Conservation (phyloP, 164 flowering plant species). For the Nymphaea colorata region DNA sequence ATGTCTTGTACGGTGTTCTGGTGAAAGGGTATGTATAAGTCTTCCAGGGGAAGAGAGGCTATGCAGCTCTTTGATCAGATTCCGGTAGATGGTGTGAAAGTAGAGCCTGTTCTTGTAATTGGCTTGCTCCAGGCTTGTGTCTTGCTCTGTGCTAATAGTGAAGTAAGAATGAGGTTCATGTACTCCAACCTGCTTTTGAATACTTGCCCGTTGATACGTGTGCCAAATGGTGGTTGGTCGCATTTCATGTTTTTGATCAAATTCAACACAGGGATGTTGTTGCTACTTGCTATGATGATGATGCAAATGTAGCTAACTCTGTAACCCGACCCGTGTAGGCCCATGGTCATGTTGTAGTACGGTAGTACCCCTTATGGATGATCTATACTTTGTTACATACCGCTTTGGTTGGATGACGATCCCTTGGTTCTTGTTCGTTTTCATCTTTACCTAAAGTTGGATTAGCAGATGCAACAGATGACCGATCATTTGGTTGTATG, state of each 20-base stretch:
- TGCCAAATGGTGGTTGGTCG: slow-evolving; percentile 4
- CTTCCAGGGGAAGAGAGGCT: slow-evolving; percentile 9
- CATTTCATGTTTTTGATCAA: slow-evolving; percentile 7
- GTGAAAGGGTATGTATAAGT: slow-evolving; percentile 11
- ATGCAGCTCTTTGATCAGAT: slow-evolving; percentile 9
- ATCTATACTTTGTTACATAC: no score
- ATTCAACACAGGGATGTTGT: slow-evolving; percentile 11
- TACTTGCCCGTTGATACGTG: slow-evolving; percentile 12
- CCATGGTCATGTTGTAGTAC: no score
- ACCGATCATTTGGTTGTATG: no score
- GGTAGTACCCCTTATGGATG: no score
- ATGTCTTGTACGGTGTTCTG: slow-evolving; percentile 10
- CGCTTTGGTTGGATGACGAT: no score
- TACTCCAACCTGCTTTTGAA: slow-evolving; percentile 3
- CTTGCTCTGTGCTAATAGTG: slow-evolving; percentile 7
- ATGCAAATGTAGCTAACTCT: no score
- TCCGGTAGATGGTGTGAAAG: slow-evolving; percentile 4
- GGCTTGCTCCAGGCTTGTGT: slow-evolving; percentile 13
- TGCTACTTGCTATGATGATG: not conserved
- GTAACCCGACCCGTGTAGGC: no score
- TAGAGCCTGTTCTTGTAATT: slow-evolving; percentile 7
- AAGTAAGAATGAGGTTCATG: slow-evolving; percentile 2
- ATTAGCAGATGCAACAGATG: no score
- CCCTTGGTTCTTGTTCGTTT: no score
- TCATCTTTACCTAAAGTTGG: no score